Conservation (phyloP, 1,284 basidiomycete species). For the Cryptococcus deneoformans region DNA sequence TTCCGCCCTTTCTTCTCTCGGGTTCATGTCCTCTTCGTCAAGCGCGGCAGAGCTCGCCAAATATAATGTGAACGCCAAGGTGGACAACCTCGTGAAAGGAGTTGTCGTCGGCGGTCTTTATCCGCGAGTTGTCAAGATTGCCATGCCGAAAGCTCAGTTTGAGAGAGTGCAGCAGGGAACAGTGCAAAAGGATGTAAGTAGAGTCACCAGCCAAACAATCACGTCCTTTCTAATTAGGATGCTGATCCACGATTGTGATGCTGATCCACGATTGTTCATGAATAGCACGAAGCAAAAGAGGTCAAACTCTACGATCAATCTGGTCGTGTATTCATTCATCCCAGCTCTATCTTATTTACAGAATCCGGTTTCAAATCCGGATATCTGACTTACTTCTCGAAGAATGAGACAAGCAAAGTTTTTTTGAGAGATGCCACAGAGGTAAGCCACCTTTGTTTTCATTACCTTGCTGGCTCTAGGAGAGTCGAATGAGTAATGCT, state of each 20-base stretch:
- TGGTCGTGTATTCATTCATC: conserved; percentile 59
- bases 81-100: conserved; percentile 72
- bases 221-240: not conserved
- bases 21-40: conserved; percentile 57
- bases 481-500: not conserved
- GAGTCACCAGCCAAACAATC: not conserved
- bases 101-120: conserved; percentile 79
- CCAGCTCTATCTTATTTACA: conserved; percentile 76
- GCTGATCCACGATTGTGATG: not conserved
- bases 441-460: conserved; percentile 51
- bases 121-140: conserved; percentile 71
- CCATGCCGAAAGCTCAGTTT: conserved; percentile 74
- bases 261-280: not conserved
- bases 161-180: conserved; percentile 77
- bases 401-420: conserved; percentile 78
- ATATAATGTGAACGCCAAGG: conserved; percentile 56
- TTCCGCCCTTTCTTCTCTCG: conserved; percentile 66
- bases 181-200: conserved; percentile 62
- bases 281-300: conserved; percentile 67
- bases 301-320: conserved; percentile 69
- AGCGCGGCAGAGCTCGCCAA: conserved; percentile 50
- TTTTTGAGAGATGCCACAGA: conserved; percentile 87
- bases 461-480: not conserved
- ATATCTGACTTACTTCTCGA: conserved; percentile 79
- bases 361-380: conserved; percentile 69